Base-by-base conservation (phyloP, 345 rosid species). In the Triadica sebifera region DNA sequence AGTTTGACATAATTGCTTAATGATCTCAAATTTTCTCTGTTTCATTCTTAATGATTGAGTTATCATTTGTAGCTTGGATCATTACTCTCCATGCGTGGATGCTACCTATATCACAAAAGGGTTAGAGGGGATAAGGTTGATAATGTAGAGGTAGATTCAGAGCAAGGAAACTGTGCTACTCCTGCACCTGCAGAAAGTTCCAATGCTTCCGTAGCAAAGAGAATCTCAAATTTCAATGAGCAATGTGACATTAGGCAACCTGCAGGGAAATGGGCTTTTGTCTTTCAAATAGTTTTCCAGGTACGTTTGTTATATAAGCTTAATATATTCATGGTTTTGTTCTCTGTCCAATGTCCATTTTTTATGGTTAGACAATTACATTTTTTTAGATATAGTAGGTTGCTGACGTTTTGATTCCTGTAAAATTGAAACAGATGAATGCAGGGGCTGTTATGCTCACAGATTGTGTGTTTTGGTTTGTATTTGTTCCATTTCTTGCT, bases 401-500 rank as follows among this genome's bases (percentile, higher is more conserved):
- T 52, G 6, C 20, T 83, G 70, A 77, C 59, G 59, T 37, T 65
- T 67, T 58, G 4, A 1, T 58, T 58, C 5, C 62, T 58, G 15
- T 1, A 58, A 67, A 9, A 60, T 53, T 62, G 47, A 58, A 76
- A 71, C 89, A 96, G 99, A 89, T 93, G 86, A 93, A 86, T 86
- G 99, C 98, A 22, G 98, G 99, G n/a, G 96, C 98, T 43, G 99
- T 96, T 71, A 65, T 96, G 88, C 90, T 96, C 56, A 96, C 99
- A 7, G 99, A 96, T 76, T 88, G 85, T 74, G 92, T 93, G 74
- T 96, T 96, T 73, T 96, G 99, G 98, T 84, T 96, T 86, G 82
- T 93, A 76, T 80, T 96, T 59, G 94, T 90, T 57, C 99, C 99
- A 15, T 91, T 93, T 80, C 97, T 93, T 64, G 89, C 88, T 73